Evolutionary conservation across 148 eudicot species (phyloP).

Genomic region (Rhododendron mucronatum): DNA sequence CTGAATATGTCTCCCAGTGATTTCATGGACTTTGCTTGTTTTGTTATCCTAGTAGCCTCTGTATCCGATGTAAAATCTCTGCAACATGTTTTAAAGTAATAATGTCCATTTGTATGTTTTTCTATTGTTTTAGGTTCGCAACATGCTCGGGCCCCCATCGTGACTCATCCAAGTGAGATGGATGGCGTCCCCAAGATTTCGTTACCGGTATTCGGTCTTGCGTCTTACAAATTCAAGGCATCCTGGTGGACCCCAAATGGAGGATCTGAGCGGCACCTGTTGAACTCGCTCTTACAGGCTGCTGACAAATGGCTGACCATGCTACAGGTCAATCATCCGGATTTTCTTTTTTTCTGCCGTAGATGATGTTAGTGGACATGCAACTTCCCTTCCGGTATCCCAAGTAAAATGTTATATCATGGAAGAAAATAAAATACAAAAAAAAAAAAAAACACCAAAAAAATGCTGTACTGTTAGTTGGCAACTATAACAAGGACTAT

Average conservation of each 20-base stretch:
- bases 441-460: not conserved
- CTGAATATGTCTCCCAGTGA: not conserved
- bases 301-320: slow-evolving; percentile 57
- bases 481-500: not conserved
- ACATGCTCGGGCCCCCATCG: slow-evolving; percentile 36
- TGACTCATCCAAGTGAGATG: slow-evolving; percentile 42
- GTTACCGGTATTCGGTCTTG: slow-evolving; percentile 70
- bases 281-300: slow-evolving; percentile 47
- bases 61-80: not conserved
- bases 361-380: slow-evolving; percentile 29
- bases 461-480: not conserved
- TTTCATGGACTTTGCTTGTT: not conserved
- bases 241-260: slow-evolving; percentile 60
- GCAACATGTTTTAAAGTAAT: not conserved
- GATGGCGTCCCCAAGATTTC: slow-evolving; percentile 64
- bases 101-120: not conserved
- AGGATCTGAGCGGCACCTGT: slow-evolving; percentile 39
- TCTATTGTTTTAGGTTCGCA: slow-evolving; percentile 28
- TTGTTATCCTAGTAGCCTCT: not conserved
- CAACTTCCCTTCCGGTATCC: not conserved
- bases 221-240: slow-evolving; percentile 69
- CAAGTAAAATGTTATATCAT: not conserved
- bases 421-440: not conserved
- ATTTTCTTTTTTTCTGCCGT: slow-evolving; percentile 69
- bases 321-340: slow-evolving; percentile 80